These are phyloP conservation scores for Spathaspora hagerdaliae DNA, from an alignment of 805 yeast genomes.

Conservation along the genomic window DNA sequence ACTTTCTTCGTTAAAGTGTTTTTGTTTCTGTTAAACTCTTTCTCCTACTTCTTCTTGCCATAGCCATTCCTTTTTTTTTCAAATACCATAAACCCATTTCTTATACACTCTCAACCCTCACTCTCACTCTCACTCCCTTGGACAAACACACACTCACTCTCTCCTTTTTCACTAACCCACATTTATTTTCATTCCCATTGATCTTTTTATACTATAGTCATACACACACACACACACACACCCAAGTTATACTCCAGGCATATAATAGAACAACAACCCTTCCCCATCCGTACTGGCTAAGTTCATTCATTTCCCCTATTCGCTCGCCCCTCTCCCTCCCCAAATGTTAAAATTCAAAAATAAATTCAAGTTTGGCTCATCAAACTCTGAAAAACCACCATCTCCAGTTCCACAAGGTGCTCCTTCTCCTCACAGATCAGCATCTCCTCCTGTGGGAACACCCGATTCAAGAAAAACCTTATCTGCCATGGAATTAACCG, in stretches of 20 bases:
- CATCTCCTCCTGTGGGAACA: background rate
- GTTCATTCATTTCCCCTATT: background rate
- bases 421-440: conserved; percentile 1
- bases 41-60: too few relatives aligned
- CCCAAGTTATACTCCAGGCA: background rate
- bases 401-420: background rate
- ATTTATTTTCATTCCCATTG: too few relatives aligned
- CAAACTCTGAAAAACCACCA: conserved; percentile 5
- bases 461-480: conserved; percentile 23
- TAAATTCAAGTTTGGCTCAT: conserved; percentile 29
- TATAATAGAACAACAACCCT: too few relatives aligned
- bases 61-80: too few relatives aligned
- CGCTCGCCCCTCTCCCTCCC: background rate
- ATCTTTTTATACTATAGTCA: too few relatives aligned
- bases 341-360: conserved; percentile 30
- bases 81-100: too few relatives aligned
- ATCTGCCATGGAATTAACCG: conserved; percentile 18
- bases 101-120: background rate
- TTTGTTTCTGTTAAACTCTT: too few relatives aligned
- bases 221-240: background rate
- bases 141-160: background rate
- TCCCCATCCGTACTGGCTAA: background rate
- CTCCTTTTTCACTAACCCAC: background rate
- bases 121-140: background rate
- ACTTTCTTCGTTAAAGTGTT: too few relatives aligned